phyloP scores from a whole-genome alignment of 768 basidiomycete species.

The Megacollybia marginata region DNA sequence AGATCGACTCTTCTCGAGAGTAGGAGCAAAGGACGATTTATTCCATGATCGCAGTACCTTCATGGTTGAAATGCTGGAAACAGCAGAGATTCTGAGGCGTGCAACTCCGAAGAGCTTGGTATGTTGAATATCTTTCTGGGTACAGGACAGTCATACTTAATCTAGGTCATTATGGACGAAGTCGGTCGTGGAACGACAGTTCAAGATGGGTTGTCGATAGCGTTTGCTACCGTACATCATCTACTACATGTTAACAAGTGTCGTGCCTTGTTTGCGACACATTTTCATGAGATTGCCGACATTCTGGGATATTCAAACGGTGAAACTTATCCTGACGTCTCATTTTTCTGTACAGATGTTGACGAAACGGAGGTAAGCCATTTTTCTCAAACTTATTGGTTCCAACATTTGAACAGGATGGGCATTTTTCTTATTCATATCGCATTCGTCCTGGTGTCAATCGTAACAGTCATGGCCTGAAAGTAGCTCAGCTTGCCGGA shows the following conservation, averaged over 20 bases:
- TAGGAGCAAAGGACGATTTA: constrained; percentile 93
- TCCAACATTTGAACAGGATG: constrained; percentile 39
- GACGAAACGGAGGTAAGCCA: constrained; percentile 64
- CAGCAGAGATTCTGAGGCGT: constrained; percentile 79
- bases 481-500: constrained; percentile 83
- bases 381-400: background rate
- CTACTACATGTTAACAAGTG: constrained; percentile 64
- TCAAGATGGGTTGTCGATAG: constrained; percentile 87
- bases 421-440: constrained; percentile 80
- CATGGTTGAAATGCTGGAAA: constrained; percentile 98
- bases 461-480: constrained; percentile 83
- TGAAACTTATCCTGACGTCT: constrained; percentile 50
- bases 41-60: constrained; percentile 93
- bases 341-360: constrained; percentile 87
- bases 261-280: constrained; percentile 94
- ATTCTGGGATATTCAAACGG: constrained; percentile 61
- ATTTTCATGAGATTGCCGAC: constrained; percentile 90
- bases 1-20: constrained; percentile 87
- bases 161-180: constrained; percentile 99
- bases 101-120: constrained; percentile 84
- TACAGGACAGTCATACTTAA: background rate
- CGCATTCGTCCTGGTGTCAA: constrained; percentile 78
- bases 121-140: constrained; percentile 15
- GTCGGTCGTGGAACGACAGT: constrained; percentile 96
- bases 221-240: constrained; percentile 86